Evolutionary conservation across 208 protist species (phyloP).

Genomic region (Trypanosoma theileri): DNA sequence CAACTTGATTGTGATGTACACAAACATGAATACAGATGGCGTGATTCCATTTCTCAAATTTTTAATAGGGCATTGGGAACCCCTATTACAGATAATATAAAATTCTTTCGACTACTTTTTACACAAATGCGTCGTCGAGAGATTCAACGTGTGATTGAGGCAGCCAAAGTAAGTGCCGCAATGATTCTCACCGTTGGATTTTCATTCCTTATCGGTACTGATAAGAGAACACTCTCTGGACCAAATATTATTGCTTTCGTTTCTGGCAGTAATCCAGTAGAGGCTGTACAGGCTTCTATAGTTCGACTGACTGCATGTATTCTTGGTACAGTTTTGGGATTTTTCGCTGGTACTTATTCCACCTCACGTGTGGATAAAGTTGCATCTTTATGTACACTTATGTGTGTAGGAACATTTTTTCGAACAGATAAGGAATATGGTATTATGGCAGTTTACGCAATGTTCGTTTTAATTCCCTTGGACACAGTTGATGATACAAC

Average conservation of each 20-base stretch:
- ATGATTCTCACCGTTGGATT: constrained; percentile 87
- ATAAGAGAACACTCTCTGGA: constrained; percentile 66
- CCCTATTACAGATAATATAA: constrained; percentile 61
- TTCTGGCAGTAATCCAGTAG: constrained; percentile 79
- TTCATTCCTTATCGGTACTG: constrained; percentile 66
- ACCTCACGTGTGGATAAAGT: constrained; percentile 65
- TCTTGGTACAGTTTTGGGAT: constrained; percentile 85
- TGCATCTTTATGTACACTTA: constrained; percentile 76
- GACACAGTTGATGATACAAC: constrained; percentile 55
- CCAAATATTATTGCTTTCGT: constrained; percentile 91
- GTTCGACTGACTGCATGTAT: constrained; percentile 84
- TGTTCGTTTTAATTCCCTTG: constrained; percentile 86
- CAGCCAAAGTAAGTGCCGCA: constrained; percentile 81
- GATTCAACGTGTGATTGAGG: constrained; percentile 84
- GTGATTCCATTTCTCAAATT: constrained; percentile 29
- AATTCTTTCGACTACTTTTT: constrained; percentile 57
- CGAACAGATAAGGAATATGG: constrained; percentile 82
- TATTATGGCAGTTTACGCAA: constrained; percentile 84
- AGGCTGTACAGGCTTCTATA: constrained; percentile 82
- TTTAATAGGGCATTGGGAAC: constrained; percentile 41
- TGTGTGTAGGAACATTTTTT: constrained; percentile 80
- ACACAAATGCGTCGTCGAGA: constrained; percentile 59
- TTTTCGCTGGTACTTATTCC: constrained; percentile 84
- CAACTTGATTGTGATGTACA: constrained; percentile 58
- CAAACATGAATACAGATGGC: neutral